phyloP scores from a whole-genome alignment of 495 filamentous ascomycete genomes.

The Podospora pseudopauciseta region DNA sequence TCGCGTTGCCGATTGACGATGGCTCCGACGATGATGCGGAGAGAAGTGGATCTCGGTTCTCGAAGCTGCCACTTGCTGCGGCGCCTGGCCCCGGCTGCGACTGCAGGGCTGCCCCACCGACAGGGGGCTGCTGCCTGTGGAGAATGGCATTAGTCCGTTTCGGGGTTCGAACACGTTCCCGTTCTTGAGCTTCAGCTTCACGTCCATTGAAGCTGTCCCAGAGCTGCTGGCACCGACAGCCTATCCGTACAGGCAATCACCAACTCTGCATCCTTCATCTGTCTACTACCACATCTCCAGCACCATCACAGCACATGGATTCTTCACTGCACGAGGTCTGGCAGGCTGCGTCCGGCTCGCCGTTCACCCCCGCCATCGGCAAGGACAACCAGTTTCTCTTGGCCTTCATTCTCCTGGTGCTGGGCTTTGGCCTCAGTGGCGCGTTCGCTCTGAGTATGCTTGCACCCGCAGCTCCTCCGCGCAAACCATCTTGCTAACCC shows the following conservation, averaged over 20 bases:
- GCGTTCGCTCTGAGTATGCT: constrained; percentile 79
- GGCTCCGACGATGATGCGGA: constrained; percentile 12
- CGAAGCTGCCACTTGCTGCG: constrained; percentile 1
- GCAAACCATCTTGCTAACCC: constrained; percentile 5
- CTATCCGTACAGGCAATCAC: not conserved
- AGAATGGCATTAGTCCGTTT: constrained; percentile 22
- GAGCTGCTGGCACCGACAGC: constrained; percentile 3
- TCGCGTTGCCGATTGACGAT: constrained; percentile 10
- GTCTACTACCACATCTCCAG: not conserved
- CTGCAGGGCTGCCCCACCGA: constrained; percentile 23
- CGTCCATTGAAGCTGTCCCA: constrained; percentile 22
- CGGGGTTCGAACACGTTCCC: constrained; percentile 26
- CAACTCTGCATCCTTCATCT: constrained; percentile 8
- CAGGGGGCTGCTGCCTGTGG: constrained; percentile 1
- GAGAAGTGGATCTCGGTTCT: constrained; percentile 10
- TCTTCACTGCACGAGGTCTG: constrained; percentile 80
- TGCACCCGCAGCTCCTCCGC: not conserved
- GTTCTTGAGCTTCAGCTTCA: constrained; percentile 8
- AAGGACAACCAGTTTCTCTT: constrained; percentile 83
- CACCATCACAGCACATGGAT: constrained; percentile 48
- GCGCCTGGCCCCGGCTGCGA: not conserved
- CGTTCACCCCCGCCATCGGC: constrained; percentile 73
- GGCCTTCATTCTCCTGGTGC: constrained; percentile 70
- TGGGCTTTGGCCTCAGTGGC: constrained; percentile 62
- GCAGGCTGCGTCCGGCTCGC: constrained; percentile 79